Base-by-base conservation (phyloP, 179 eudicot genomes). In the Vitellaria paradoxa region DNA sequence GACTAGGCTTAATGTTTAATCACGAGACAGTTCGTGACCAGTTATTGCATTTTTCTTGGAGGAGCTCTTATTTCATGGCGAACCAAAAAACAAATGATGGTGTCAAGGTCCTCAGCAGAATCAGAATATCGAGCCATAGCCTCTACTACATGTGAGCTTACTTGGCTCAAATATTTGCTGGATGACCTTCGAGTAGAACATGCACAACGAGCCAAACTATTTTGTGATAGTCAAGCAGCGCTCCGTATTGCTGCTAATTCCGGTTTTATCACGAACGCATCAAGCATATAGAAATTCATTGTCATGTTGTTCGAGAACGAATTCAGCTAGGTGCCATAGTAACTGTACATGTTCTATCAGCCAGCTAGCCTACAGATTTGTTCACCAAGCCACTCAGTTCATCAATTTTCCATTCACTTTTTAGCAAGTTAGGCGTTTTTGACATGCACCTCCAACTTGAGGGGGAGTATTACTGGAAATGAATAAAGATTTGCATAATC, bases 51-150 rank as follows among this genome's bases (percentile, higher is more conserved):
- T 3, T 26, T 42, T 30, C 47, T 59, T 4, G 76, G 76, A 53
- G 49, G 55, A 42, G 49, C 21, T 40, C 76, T 61, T 73, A 73
- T 73, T 61, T 37, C 55, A 37, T 73, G 76, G 76, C 18, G 50
- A 24, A 37, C 76, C 13, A 73, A 73, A 55, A 73, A 73, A 57
- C 66, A 73, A 45, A 42, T 37, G 4, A n/a, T 8, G 0, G 55
- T 73, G 50, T 73, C 65, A 23, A 60, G 76, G 26, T 59, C 76
- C 15, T 73, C 52, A 10, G 52, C 24, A 0, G 52, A 72, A 57
- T 55, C 9, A 4, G 65, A 72, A 56, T 72, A 56, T 55, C 64
- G 53, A 40, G 49, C 52, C 18, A 59, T 57, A 53, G 67, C 76
- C 26, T 55, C 26, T 12, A 26, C n/a, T 57, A 72, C 24, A 0